These are phyloP conservation scores for Stachybotrys echinatus DNA, from an alignment of 2,329 filamentous ascomycete genomes.

Conservation along the genomic window DNA sequence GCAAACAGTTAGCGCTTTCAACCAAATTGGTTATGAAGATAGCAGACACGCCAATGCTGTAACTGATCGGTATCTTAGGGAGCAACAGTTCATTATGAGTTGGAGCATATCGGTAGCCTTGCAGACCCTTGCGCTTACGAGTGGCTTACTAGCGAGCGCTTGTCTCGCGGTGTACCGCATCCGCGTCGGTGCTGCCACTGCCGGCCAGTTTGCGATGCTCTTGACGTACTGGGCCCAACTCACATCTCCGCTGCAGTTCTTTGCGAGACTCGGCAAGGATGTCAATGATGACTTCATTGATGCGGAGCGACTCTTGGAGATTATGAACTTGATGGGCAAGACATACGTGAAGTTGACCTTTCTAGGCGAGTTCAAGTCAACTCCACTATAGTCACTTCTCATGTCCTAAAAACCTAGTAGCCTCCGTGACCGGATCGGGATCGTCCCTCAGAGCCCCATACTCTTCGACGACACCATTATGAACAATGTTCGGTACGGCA, in stretches of 20 bases:
- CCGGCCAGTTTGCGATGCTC: constrained; percentile 66
- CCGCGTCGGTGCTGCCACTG: constrained; percentile 50
- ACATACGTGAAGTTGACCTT: constrained; percentile 49
- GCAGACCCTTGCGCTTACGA: constrained; percentile 60
- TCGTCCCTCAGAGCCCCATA: constrained; percentile 51
- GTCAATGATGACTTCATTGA: constrained; percentile 53
- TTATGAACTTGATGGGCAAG: constrained; percentile 55
- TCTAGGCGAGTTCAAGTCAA: constrained; percentile 28
- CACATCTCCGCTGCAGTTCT: constrained; percentile 66
- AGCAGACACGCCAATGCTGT: constrained; percentile 48
- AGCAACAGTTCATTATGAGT: constrained; percentile 31
- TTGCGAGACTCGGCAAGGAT: constrained; percentile 51
- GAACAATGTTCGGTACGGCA: constrained; percentile 55
- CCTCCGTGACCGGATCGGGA: constrained; percentile 47
- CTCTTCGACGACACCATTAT: constrained; percentile 55
- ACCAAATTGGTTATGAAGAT: constrained; percentile 53
- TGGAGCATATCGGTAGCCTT: constrained; percentile 49
- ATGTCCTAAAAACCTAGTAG: constrained; percentile 18
- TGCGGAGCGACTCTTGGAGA: constrained; percentile 52
- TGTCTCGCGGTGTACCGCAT: constrained; percentile 62
- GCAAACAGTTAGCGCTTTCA: constrained; percentile 56
- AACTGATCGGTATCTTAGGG: constrained; percentile 29
- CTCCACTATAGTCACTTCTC: neutral
- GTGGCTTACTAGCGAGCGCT: constrained; percentile 60
- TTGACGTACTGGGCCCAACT: constrained; percentile 72